These are phyloP conservation scores for Plasmopara muralis DNA, from an alignment of 352 stramenopile genomes.

Conservation along the genomic window DNA sequence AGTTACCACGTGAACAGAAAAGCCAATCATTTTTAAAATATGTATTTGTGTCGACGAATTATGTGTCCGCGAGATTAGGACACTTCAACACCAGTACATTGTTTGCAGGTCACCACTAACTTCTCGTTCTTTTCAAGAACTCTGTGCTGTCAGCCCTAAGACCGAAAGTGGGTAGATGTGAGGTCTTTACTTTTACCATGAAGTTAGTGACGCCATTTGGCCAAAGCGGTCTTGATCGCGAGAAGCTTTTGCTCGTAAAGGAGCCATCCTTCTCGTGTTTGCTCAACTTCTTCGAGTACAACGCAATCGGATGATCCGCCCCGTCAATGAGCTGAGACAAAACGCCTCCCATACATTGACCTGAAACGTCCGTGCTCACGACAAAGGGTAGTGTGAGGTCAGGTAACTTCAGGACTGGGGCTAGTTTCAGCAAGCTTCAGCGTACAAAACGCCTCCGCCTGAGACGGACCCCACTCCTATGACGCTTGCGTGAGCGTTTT, in stretches of 20 bases:
- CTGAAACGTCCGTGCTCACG: neutral
- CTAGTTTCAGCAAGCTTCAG: neutral
- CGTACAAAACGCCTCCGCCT: neutral
- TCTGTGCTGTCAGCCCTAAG: no score
- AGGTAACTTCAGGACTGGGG: neutral
- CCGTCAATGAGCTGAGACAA: neutral
- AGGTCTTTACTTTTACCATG: no score
- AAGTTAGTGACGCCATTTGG: neutral
- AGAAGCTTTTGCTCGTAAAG: neutral
- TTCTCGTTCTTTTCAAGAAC: no score
- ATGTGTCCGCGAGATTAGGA: no score
- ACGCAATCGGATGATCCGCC: conserved; percentile 1
- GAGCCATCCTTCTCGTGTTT: neutral
- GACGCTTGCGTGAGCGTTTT: neutral
- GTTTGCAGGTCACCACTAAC: no score
- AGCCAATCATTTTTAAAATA: no score
- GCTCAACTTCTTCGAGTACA: conserved; percentile 3
- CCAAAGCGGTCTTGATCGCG: neutral
- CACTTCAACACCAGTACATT: no score
- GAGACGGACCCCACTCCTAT: neutral
- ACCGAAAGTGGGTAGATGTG: no score
- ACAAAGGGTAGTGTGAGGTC: neutral
- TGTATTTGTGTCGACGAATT: no score
- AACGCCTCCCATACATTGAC: neutral
- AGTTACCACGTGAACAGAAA: conserved; percentile 12